phyloP scores from a whole-genome alignment of 2,329 filamentous ascomycete species.

The Penicillium frequentans region DNA sequence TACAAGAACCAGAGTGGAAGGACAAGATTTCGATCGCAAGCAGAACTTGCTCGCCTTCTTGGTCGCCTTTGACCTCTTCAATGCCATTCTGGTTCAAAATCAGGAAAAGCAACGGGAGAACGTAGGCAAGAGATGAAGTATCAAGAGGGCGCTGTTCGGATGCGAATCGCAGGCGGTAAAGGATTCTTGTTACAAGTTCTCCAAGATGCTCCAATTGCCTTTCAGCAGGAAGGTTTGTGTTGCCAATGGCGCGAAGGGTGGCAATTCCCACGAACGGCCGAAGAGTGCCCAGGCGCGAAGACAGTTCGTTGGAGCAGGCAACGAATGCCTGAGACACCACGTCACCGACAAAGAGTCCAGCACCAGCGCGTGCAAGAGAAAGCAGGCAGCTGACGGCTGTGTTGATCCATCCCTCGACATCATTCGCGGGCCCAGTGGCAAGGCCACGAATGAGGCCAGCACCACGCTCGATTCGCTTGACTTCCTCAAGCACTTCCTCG shows the following conservation, averaged over 20 bases:
- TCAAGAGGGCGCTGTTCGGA: constrained; percentile 95
- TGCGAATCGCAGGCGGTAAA: constrained; percentile 87
- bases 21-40: constrained; percentile 84
- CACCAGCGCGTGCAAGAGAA: constrained; percentile 71
- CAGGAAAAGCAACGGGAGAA: constrained; percentile 76
- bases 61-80: constrained; percentile 63
- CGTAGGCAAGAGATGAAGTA: constrained; percentile 80
- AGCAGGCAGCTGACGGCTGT: constrained; percentile 72
- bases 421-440: constrained; percentile 82
- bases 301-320: constrained; percentile 72
- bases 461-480: constrained; percentile 73
- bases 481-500: constrained; percentile 66
- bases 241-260: constrained; percentile 74
- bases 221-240: constrained; percentile 69
- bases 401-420: constrained; percentile 85
- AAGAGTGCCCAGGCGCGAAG: constrained; percentile 71
- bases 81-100: constrained; percentile 79
- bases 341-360: constrained; percentile 77
- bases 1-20: constrained; percentile 76
- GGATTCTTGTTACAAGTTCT: constrained; percentile 75
- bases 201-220: constrained; percentile 79
- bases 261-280: constrained; percentile 85
- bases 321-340: constrained; percentile 76
- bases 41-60: constrained; percentile 84
- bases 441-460: constrained; percentile 83